Base-by-base conservation (phyloP, 257 asterid species). In the Salvia splendens region DNA sequence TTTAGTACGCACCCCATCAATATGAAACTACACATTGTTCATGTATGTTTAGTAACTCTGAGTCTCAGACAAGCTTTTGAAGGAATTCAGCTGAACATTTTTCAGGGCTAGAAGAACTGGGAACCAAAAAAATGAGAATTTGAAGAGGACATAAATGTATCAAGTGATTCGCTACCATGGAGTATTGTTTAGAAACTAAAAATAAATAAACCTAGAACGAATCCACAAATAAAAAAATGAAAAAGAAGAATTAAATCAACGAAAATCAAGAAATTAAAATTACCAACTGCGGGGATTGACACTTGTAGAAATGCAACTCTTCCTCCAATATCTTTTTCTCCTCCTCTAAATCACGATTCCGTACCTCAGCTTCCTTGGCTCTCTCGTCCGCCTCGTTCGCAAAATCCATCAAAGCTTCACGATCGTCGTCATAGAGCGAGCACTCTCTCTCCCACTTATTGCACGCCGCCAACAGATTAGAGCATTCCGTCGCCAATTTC, bases 351-450 rank as follows among this genome's bases (percentile, higher is more conserved):
- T 76, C 83, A 36, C 3, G 77, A 47, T 79, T 84, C 68, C 87
- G 80, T 61, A 47, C 49, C 81, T 91, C 98, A 2, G 96, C 93
- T 48, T 78, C 95, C 77, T 81, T 94, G 8, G 95, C 98, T 80
- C 91, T 84, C 79, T 84, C 90, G 64, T 94, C 98, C 0, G 95
- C 96, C 91, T 94, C 99, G 24, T 94, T 88, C 0, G 93, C 96
- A 4, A 94, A 94, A 79, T 94, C 99, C 96, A 94, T 91, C 78
- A 94, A 77, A 0, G 90, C 96, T 71, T 91, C 99, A 0, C 99
- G 95, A 71, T 94, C 99, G 15, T 56, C 80, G 45, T 94, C 98
- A 48, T 94, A 94, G 68, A 94, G 85, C 3, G 89, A 71, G 66
- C 99, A 94, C 80, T 94, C 99, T 71, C 74, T 83, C 93, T 94